Evolutionary conservation across 2,329 filamentous ascomycete genomes (phyloP).

Genomic region (Tolypocladium pustulatum): DNA sequence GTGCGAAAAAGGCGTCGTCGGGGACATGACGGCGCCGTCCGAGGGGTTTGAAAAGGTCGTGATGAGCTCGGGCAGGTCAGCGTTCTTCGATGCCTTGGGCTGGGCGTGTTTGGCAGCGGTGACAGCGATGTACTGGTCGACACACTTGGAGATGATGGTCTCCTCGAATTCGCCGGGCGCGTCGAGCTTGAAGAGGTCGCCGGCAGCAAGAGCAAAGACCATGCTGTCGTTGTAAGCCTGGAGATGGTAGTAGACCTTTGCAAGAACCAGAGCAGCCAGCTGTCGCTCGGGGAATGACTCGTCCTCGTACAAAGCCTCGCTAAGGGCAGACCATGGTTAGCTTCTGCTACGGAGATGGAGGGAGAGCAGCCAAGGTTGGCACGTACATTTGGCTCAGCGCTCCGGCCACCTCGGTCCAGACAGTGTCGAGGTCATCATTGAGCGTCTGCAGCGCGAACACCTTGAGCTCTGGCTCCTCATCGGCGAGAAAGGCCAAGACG

Average conservation of each 20-base stretch:
- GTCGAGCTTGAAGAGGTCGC: slow-evolving; percentile 90
- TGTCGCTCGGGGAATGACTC: slow-evolving; percentile 88
- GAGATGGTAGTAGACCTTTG: slow-evolving; percentile 98
- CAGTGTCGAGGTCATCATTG: slow-evolving; percentile 90
- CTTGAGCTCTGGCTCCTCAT: slow-evolving; percentile 89
- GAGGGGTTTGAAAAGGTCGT: slow-evolving; percentile 65
- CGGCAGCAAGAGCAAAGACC: slow-evolving; percentile 91
- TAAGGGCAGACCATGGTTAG: slow-evolving; percentile 25
- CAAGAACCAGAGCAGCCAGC: slow-evolving; percentile 84
- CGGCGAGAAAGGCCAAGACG: slow-evolving; percentile 87
- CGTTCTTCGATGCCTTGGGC: slow-evolving; percentile 29
- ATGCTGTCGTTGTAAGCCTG: slow-evolving; percentile 99
- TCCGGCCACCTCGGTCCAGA: slow-evolving; percentile 95
- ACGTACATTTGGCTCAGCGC: slow-evolving; percentile 83
- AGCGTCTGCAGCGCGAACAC: slow-evolving; percentile 90
- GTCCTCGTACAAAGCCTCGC: slow-evolving; percentile 96
- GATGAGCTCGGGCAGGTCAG: slow-evolving; percentile 57
- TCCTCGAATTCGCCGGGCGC: slow-evolving; percentile 92
- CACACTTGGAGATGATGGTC: slow-evolving; percentile 96
- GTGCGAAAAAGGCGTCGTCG: slow-evolving; percentile 91
- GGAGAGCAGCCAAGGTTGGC: background rate
- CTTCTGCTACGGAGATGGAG: background rate
- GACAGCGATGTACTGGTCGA: slow-evolving; percentile 92
- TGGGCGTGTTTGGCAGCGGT: slow-evolving; percentile 40
- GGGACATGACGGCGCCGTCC: slow-evolving; percentile 67